These are phyloP conservation scores for Boeremia lycopersici DNA, from an alignment of 2,329 filamentous ascomycete species.

Conservation along the genomic window DNA sequence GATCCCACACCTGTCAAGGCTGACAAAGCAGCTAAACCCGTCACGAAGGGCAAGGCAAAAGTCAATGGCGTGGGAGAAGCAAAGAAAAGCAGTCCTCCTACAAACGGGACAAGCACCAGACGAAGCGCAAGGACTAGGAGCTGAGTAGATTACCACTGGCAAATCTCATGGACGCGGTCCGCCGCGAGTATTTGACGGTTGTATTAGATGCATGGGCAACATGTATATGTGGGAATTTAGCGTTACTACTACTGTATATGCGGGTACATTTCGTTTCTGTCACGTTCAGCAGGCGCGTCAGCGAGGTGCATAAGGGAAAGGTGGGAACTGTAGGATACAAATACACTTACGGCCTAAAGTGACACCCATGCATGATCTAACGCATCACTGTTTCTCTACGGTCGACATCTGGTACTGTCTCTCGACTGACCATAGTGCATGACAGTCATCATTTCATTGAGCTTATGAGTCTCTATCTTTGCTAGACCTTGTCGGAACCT, in stretches of 20 bases:
- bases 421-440: too few relatives aligned
- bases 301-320: not conserved
- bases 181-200: not conserved
- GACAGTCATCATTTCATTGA: too few relatives aligned
- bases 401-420: too few relatives aligned
- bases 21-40: constrained; percentile 17
- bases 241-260: not conserved
- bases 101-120: not conserved
- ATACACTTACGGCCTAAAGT: not conserved
- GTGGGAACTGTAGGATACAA: not conserved
- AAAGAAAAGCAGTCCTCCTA: not conserved
- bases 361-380: not conserved
- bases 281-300: not conserved
- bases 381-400: too few relatives aligned
- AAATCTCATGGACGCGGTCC: not conserved
- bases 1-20: not conserved
- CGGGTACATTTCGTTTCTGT: not conserved
- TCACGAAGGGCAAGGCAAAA: constrained; percentile 26
- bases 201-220: not conserved
- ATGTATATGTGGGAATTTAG: not conserved
- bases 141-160: not conserved
- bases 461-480: too few relatives aligned
- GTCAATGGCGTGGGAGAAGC: constrained; percentile 1
- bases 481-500: too few relatives aligned
- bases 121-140: constrained; percentile 8